phyloP scores from a whole-genome alignment of 306 rosid genomes.

The Castanea crenata region DNA sequence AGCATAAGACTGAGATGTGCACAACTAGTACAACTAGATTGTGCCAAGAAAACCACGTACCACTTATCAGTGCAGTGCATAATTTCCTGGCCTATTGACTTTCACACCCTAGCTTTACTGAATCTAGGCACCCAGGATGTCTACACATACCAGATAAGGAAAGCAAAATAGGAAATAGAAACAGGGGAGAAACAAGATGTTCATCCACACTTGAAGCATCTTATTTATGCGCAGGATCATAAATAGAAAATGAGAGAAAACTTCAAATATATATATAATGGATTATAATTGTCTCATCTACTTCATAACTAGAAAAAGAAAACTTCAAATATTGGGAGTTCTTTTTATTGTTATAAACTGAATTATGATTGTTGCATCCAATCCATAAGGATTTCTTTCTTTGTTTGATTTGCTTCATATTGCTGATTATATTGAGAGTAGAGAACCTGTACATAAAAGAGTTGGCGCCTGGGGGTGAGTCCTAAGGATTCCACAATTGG shows the following conservation, averaged over 20 bases:
- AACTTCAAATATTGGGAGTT: neutral
- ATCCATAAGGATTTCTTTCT: neutral
- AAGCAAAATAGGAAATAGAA: neutral
- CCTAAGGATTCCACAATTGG: too few relatives aligned
- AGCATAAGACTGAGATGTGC: neutral
- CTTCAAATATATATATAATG: neutral
- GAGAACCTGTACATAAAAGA: too few relatives aligned
- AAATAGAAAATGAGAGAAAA: neutral
- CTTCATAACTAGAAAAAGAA: neutral
- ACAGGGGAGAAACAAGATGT: neutral
- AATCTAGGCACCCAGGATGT: neutral
- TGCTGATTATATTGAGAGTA: too few relatives aligned
- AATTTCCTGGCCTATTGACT: neutral
- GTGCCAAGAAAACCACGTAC: neutral
- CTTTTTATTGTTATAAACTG: neutral
- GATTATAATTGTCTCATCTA: neutral
- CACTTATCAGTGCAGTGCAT: neutral
- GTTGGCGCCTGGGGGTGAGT: too few relatives aligned
- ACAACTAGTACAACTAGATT: neutral
- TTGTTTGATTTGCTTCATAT: neutral
- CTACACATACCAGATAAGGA: neutral
- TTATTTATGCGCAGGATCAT: neutral
- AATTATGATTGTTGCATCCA: neutral
- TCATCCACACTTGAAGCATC: neutral
- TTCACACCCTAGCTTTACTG: neutral